Conservation (phyloP, 129 eudicot genomes). For the sunflower (Helianthus annuus) region DNA sequence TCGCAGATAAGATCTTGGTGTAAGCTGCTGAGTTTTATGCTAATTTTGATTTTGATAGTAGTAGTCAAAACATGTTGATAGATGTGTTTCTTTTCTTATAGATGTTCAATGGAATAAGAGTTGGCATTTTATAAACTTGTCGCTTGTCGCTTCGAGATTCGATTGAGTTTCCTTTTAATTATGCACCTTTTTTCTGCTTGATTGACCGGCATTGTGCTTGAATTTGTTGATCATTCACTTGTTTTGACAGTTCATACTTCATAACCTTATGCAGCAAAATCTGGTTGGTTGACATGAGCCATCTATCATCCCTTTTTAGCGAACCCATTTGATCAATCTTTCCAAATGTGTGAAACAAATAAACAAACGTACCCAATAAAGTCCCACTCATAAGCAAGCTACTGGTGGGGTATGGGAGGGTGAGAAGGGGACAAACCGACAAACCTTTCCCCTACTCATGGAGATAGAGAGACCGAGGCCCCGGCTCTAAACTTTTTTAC, state of each 20-base stretch:
- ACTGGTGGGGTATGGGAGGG: too few relatives aligned
- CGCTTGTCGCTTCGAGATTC: not conserved
- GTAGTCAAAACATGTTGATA: conserved; percentile 28
- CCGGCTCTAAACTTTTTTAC: too few relatives aligned
- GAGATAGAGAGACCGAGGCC: too few relatives aligned
- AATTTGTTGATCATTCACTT: not conserved
- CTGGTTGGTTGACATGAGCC: not conserved
- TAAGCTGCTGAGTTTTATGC: conserved; percentile 32
- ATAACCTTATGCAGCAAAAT: conserved; percentile 3
- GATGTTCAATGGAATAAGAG: conserved; percentile 32
- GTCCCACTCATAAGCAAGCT: too few relatives aligned
- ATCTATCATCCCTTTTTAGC: not conserved
- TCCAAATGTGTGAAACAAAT: conserved; percentile 4
- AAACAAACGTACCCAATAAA: too few relatives aligned
- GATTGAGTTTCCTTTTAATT: not conserved
- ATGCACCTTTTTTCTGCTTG: conserved; percentile 13
- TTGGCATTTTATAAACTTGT: not conserved
- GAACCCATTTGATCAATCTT: conserved; percentile 4
- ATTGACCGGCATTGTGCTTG: not conserved
- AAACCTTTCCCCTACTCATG: too few relatives aligned
- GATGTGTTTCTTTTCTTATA: conserved; percentile 7
- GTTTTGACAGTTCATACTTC: not conserved
- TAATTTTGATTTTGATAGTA: conserved; percentile 30
- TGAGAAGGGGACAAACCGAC: too few relatives aligned
- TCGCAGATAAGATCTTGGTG: conserved; percentile 35